Evolutionary conservation across 1,284 basidiomycete genomes (phyloP).

Genomic region (Papiliotrema laurentii): DNA sequence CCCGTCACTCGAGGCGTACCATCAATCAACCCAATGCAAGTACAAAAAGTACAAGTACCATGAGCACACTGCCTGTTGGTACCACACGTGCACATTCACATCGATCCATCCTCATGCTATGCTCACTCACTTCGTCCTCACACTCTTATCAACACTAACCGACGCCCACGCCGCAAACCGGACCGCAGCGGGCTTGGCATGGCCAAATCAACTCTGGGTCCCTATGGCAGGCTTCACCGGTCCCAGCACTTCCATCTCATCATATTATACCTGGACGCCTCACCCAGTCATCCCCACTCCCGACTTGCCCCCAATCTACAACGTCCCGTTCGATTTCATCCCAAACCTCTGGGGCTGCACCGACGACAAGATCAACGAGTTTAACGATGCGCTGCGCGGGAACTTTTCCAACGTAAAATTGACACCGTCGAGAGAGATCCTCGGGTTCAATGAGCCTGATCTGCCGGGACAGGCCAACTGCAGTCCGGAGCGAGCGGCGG

Average conservation of each 20-base stretch:
- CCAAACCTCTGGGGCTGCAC: slow-evolving; percentile 37
- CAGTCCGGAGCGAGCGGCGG: slow-evolving; percentile 20
- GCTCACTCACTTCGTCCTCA: not conserved
- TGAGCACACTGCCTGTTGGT: no score
- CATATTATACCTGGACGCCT: slow-evolving; percentile 32
- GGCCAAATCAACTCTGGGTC: slow-evolving; percentile 23
- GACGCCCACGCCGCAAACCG: not conserved
- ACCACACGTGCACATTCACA: not conserved
- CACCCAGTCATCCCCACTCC: slow-evolving; percentile 10
- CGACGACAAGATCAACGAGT: slow-evolving; percentile 13
- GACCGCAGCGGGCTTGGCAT: slow-evolving; percentile 19
- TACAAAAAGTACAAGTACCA: no score
- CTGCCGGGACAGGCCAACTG: slow-evolving; percentile 22
- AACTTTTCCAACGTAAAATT: slow-evolving; percentile 16
- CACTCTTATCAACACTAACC: not conserved
- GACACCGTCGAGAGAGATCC: slow-evolving; percentile 15
- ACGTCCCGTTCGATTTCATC: slow-evolving; percentile 25
- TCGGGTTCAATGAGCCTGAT: slow-evolving; percentile 35
- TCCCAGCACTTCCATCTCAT: slow-evolving; percentile 17
- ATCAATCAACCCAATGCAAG: no score
- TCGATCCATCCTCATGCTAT: not conserved
- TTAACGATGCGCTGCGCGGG: slow-evolving; percentile 12
- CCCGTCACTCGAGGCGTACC: no score
- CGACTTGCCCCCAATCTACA: not conserved
- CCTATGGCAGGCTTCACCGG: slow-evolving; percentile 23